These are phyloP conservation scores for Pyrenula aspistea DNA, from an alignment of 495 filamentous ascomycete genomes.

Conservation along the genomic window DNA sequence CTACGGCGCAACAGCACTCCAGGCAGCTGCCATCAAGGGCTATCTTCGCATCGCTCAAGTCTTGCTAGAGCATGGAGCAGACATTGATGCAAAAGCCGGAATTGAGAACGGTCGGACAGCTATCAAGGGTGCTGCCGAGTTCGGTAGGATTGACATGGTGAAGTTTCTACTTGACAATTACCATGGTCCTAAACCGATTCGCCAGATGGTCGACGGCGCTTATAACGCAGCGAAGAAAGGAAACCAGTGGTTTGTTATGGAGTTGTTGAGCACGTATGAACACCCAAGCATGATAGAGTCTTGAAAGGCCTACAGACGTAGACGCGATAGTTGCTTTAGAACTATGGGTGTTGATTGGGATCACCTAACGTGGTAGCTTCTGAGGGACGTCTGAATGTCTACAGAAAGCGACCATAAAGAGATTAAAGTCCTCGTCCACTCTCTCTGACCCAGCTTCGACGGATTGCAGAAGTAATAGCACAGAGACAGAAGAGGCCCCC, in stretches of 20 bases:
- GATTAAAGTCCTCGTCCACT: too few species aligned
- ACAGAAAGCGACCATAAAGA: too few species aligned
- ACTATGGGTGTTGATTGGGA: too few species aligned
- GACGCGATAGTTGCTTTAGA: too few species aligned
- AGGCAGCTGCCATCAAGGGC: conserved; percentile 11
- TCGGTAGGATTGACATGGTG: not conserved
- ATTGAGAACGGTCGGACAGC: conserved; percentile 10
- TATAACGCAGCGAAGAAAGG: not conserved
- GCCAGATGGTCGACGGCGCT: not conserved
- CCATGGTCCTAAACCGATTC: conserved; percentile 2
- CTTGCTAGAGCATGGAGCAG: conserved; percentile 4
- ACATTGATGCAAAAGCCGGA: conserved; percentile 1
- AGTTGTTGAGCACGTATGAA: not conserved
- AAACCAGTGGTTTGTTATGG: not conserved
- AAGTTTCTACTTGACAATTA: conserved; percentile 5
- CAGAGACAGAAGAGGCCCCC: too few species aligned
- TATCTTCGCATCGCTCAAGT: conserved; percentile 2
- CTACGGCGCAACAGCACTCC: conserved; percentile 6
- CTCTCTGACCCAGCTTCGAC: too few species aligned
- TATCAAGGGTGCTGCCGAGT: conserved; percentile 11
- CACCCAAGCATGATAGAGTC: not conserved
- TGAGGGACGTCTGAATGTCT: too few species aligned
- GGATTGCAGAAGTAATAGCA: too few species aligned
- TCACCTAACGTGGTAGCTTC: too few species aligned
- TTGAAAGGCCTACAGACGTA: too few species aligned